These are phyloP conservation scores for Metroxylon sagu DNA, from an alignment of 176 grass and related monocot genomes.

Conservation along the genomic window DNA sequence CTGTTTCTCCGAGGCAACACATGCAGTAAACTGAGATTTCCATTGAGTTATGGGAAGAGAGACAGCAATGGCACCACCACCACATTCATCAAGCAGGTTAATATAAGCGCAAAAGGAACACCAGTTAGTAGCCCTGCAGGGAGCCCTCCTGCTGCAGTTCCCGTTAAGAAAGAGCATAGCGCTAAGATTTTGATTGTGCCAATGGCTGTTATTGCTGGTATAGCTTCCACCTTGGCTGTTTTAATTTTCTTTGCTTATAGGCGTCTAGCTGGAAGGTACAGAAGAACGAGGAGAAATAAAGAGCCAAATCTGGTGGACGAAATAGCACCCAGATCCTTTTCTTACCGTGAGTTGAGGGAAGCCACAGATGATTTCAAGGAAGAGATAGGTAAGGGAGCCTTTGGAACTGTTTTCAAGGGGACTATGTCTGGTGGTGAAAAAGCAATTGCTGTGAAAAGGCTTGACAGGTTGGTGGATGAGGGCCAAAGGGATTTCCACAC, in stretches of 20 bases:
- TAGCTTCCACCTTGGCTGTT: too few relatives aligned
- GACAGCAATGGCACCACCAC: slow-evolving; percentile 20
- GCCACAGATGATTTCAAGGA: slow-evolving; percentile 19
- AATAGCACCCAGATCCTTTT: slow-evolving; percentile 9
- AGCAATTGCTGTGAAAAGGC: slow-evolving; percentile 46
- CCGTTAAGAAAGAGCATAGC: too few relatives aligned
- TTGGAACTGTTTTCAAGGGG: slow-evolving; percentile 36
- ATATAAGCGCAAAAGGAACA: neutral
- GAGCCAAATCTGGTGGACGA: slow-evolving; percentile 11
- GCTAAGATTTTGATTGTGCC: too few relatives aligned
- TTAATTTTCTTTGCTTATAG: too few relatives aligned
- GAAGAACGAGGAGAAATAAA: neutral
- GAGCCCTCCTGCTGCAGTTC: too few relatives aligned
- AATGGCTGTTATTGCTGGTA: too few relatives aligned
- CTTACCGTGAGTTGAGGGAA: slow-evolving; percentile 27
- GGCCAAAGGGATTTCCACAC: too few relatives aligned
- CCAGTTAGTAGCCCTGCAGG: too few relatives aligned
- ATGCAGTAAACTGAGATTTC: slow-evolving; percentile 30
- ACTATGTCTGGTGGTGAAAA: neutral
- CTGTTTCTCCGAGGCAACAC: neutral
- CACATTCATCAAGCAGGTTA: slow-evolving; percentile 28
- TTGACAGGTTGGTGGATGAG: too few relatives aligned
- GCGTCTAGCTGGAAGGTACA: neutral
- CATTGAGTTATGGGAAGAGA: slow-evolving; percentile 23
- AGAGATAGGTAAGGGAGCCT: slow-evolving; percentile 31